Percentiles rank a stretch among this genome's conserved stretches.
Conservation (phyloP, 2,329 filamentous ascomycete genomes). For the Fusarium marasasianum region DNA sequence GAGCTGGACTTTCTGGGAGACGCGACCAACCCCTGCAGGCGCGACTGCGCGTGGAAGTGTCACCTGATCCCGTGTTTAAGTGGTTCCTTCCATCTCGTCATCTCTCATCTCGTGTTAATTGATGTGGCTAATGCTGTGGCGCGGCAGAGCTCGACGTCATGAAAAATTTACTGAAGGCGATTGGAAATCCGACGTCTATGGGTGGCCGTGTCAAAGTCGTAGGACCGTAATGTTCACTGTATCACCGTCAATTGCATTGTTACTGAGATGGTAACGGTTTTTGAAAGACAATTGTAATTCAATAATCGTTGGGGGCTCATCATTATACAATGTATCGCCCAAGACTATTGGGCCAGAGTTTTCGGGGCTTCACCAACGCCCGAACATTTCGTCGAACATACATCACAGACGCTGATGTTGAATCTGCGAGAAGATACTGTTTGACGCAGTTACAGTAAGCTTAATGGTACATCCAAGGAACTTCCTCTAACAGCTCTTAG, state of each 20-base stretch:
- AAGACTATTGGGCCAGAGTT: slow-evolving; percentile 49
- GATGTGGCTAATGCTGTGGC: slow-evolving; percentile 32
- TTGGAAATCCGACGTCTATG: slow-evolving; percentile 40
- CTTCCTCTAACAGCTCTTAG: slow-evolving; percentile 55
- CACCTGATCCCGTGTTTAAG: slow-evolving; percentile 52
- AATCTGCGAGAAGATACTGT: slow-evolving; percentile 64
- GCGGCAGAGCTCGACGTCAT: slow-evolving; percentile 40
- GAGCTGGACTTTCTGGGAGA: slow-evolving; percentile 44
- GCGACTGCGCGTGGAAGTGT: slow-evolving; percentile 51
- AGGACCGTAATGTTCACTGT: slow-evolving; percentile 20
- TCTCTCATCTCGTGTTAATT: slow-evolving; percentile 4
- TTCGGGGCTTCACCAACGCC: slow-evolving; percentile 48
- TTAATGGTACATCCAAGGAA: rapidly evolving
- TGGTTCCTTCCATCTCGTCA: neutral
- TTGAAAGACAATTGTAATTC: neutral
- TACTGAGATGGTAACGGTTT: neutral
- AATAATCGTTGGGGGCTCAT: neutral
- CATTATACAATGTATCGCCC: slow-evolving; percentile 52
- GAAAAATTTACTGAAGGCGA: slow-evolving; percentile 34
- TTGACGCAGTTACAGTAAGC: slow-evolving; percentile 61
- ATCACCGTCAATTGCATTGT: slow-evolving; percentile 4
- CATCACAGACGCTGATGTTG: slow-evolving; percentile 61
- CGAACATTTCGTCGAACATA: slow-evolving; percentile 51
- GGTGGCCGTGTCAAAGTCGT: slow-evolving; percentile 34
- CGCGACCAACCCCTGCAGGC: slow-evolving; percentile 47